phyloP scores from a whole-genome alignment of 768 basidiomycete genomes.

The Panus rudis region DNA sequence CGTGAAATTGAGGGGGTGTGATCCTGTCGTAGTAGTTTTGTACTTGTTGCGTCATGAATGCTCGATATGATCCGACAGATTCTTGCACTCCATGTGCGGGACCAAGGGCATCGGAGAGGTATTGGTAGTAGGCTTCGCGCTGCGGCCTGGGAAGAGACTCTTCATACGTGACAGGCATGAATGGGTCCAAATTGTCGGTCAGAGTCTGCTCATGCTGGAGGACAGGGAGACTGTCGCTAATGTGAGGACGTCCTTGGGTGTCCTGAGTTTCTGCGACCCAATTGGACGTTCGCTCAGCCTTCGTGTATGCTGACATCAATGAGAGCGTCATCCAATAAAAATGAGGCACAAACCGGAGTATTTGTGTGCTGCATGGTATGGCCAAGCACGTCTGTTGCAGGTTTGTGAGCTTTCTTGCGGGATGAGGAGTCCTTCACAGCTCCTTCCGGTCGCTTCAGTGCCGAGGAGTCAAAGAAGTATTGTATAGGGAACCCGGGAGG shows the following conservation, averaged over 20 bases:
- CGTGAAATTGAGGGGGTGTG: not conserved
- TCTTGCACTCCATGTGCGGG: conserved; percentile 41
- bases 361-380: too few relatives aligned
- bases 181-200: conserved; percentile 8
- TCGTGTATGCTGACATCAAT: too few relatives aligned
- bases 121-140: conserved; percentile 43
- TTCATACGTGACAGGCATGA: conserved; percentile 21
- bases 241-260: conserved; percentile 1
- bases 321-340: too few relatives aligned
- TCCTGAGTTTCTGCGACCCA: conserved; percentile 10
- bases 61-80: conserved; percentile 43
- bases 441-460: too few relatives aligned
- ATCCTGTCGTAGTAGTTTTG: conserved; percentile 42
- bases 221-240: conserved; percentile 2
- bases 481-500: not conserved
- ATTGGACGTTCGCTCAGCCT: conserved; percentile 9
- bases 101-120: conserved; percentile 43
- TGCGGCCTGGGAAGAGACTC: conserved; percentile 36
- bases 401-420: too few relatives aligned
- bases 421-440: too few relatives aligned
- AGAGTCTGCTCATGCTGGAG: conserved; percentile 6
- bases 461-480: not conserved
- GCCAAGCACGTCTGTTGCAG: too few relatives aligned
- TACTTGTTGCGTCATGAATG: conserved; percentile 42
- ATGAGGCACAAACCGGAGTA: too few relatives aligned